phyloP scores from a whole-genome alignment of 148 eudicot species.

The Beta vulgaris region DNA sequence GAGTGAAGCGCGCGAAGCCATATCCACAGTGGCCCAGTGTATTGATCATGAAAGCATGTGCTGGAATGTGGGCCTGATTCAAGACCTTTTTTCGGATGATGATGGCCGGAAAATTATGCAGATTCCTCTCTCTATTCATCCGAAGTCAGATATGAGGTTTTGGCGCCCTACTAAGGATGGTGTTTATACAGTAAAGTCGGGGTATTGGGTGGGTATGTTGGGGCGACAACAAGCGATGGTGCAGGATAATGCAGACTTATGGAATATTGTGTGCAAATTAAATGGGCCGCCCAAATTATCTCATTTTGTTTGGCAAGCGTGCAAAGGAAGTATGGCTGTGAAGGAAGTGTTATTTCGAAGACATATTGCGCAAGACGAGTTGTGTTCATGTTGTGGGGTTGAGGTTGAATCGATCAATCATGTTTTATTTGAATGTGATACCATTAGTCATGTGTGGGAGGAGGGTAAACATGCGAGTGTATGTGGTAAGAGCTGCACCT shows the following conservation, averaged over 20 bases:
- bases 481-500: too few relatives aligned
- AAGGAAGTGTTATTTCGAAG: too few relatives aligned
- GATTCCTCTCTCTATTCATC: background rate
- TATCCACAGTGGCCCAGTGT: background rate
- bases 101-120: background rate
- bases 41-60: background rate
- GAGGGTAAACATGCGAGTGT: too few relatives aligned
- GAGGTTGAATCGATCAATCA: too few relatives aligned
- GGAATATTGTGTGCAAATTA: too few relatives aligned
- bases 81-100: background rate
- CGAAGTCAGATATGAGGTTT: background rate
- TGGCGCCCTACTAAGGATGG: background rate
- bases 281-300: too few relatives aligned
- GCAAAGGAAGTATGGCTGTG: too few relatives aligned
- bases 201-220: background rate
- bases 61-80: background rate
- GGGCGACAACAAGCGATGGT: background rate
- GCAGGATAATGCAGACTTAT: too few relatives aligned
- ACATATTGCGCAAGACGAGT: background rate
- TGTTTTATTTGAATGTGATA: too few relatives aligned
- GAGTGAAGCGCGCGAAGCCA: background rate
- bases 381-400: too few relatives aligned
- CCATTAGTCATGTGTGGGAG: too few relatives aligned
- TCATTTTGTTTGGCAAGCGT: too few relatives aligned
- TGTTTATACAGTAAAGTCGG: background rate